A percentile compares a stretch with the other conserved stretches of the same genome.
phyloP scores from a whole-genome alignment of 2,329 filamentous ascomycete genomes.

The Verticillium nonalfalfae region DNA sequence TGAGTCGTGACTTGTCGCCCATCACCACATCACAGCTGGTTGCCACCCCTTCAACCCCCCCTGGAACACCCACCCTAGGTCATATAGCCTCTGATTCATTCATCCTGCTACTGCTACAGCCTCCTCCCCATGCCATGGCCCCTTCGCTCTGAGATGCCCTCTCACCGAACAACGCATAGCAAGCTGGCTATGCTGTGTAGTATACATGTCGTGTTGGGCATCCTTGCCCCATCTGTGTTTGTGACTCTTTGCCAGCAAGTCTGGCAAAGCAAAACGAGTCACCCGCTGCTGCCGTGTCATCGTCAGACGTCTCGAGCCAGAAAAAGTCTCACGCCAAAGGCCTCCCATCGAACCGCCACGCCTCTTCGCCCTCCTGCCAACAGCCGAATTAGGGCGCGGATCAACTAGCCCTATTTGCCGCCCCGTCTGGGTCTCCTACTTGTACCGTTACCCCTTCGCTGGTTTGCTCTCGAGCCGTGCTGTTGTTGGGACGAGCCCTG shows the following conservation, averaged over 20 bases:
- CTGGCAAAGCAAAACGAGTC: background rate
- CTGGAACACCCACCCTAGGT: background rate
- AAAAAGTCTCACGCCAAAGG: no score
- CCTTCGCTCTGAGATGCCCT: background rate
- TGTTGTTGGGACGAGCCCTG: slow-evolving; percentile 2
- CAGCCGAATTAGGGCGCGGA: background rate
- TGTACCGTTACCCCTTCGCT: slow-evolving; percentile 4
- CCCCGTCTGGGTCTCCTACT: slow-evolving; percentile 7
- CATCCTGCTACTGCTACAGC: background rate
- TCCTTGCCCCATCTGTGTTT: background rate
- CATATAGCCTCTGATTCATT: background rate
- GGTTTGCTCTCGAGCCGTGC: slow-evolving; percentile 2
- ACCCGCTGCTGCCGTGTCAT: background rate
- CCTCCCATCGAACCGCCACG: background rate
- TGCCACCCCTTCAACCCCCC: background rate
- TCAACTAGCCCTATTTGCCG: slow-evolving; percentile 6
- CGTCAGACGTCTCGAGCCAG: background rate
- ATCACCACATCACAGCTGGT: background rate
- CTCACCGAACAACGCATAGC: background rate
- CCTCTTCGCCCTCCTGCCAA: background rate
- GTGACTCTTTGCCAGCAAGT: background rate
- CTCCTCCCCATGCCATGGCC: background rate
- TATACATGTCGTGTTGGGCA: background rate
- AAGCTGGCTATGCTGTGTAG: background rate
- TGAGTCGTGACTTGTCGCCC: background rate